phyloP scores from a whole-genome alignment of 352 stramenopile species.

The Pythium oligandrum region DNA sequence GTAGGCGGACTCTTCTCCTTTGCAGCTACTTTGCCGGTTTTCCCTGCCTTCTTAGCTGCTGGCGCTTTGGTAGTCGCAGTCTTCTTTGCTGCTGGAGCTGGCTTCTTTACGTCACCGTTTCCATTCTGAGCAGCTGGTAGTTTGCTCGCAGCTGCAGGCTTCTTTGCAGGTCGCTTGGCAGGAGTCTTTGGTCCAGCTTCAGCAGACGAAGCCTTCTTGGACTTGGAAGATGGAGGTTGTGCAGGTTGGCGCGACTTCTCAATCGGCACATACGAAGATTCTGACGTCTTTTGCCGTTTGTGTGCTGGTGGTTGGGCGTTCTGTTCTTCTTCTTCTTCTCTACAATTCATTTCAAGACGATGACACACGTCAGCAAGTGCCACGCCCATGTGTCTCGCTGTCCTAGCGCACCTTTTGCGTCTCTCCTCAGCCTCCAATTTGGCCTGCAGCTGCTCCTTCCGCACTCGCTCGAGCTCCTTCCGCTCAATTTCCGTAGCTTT shows the following conservation, averaged over 20 bases:
- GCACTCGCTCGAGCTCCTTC: conserved; percentile 31
- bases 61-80: no score
- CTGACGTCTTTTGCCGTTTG: conserved; percentile 15
- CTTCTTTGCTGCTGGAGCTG: not conserved
- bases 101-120: conserved; percentile 5
- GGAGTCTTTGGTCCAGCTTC: not conserved
- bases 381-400: not conserved
- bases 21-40: no score
- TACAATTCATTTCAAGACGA: not conserved
- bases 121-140: no score
- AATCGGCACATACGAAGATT: not conserved
- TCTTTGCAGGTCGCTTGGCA: conserved; percentile 12
- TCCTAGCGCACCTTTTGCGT: conserved; percentile 20
- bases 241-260: conserved; percentile 4
- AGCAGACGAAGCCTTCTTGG: not conserved
- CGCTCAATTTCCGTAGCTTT: conserved; percentile 35
- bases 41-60: no score
- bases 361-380: conserved; percentile 3
- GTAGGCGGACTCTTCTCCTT: no score
- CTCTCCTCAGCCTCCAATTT: conserved; percentile 29
- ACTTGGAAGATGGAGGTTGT: conserved; percentile 2
- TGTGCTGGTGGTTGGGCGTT: conserved; percentile 4
- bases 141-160: not conserved
- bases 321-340: conserved; percentile 17
- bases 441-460: conserved; percentile 21